These are phyloP conservation scores for Dothideomycetes sp. DNA, from an alignment of 2,329 filamentous ascomycete species.

Conservation along the genomic window DNA sequence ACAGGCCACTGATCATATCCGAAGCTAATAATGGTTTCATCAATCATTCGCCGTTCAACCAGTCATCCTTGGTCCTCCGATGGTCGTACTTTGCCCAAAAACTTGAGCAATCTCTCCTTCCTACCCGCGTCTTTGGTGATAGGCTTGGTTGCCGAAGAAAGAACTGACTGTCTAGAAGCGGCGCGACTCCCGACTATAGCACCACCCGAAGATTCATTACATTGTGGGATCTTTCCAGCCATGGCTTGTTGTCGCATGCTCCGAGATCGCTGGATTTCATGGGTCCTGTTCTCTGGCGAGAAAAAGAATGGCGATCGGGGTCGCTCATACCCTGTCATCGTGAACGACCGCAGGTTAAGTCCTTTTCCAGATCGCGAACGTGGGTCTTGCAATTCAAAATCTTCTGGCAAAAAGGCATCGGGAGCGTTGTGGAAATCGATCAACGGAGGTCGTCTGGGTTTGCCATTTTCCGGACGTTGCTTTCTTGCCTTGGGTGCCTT, in stretches of 20 bases:
- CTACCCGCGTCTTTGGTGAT: neutral
- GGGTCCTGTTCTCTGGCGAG: constrained; percentile 6
- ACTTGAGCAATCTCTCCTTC: constrained; percentile 6
- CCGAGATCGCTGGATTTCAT: constrained; percentile 7
- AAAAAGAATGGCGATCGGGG: constrained; percentile 10
- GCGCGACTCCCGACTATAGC: neutral
- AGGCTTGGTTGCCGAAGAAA: too few relatives aligned
- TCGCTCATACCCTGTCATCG: constrained; percentile 8
- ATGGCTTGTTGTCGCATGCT: constrained; percentile 1
- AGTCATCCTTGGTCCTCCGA: neutral
- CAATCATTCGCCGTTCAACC: neutral
- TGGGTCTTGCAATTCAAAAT: constrained; percentile 30
- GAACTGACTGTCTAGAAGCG: neutral
- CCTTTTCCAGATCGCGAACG: constrained; percentile 7
- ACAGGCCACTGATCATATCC: neutral
- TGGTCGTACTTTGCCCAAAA: neutral
- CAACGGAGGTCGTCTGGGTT: constrained; percentile 13
- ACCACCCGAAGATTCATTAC: neutral
- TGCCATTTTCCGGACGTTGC: constrained; percentile 1
- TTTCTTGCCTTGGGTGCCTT: constrained; percentile 5
- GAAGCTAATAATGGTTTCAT: constrained; percentile 2
- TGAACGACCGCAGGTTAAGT: constrained; percentile 8
- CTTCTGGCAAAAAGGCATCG: constrained; percentile 35
- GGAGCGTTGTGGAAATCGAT: constrained; percentile 39
- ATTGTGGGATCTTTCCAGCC: neutral